Conservation (phyloP, 768 basidiomycete genomes). For the Pleurotus sapidus region DNA sequence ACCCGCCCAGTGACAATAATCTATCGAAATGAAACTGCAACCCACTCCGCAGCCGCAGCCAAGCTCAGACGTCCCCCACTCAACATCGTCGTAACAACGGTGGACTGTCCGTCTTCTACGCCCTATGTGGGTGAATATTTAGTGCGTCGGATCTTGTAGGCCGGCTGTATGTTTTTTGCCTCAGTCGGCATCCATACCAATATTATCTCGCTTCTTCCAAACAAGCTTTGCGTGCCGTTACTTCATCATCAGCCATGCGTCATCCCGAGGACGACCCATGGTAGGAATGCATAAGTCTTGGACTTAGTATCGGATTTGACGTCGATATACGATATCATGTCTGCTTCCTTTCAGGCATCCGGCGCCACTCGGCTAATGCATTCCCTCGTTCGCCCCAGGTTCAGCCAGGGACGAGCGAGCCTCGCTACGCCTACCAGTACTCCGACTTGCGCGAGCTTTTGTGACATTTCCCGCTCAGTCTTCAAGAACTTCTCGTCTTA, state of each 20-base stretch:
- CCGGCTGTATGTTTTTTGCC: no score
- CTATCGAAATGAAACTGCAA: no score
- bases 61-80: no score
- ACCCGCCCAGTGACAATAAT: no score
- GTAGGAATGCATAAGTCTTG: neutral
- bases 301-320: neutral
- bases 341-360: neutral
- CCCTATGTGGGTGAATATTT: no score
- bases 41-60: no score
- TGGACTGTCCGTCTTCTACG: no score
- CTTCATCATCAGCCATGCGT: neutral
- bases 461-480: conserved; percentile 1
- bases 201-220: neutral
- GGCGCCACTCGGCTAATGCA: neutral
- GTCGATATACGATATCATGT: neutral
- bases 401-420: neutral
- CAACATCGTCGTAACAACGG: no score
- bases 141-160: no score
- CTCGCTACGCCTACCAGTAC: neutral
- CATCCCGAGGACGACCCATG: neutral
- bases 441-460: neutral
- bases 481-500: neutral
- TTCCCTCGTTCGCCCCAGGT: neutral
- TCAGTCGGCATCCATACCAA: neutral
- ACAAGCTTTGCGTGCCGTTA: neutral